Conservation (phyloP, 1,139 yeast genomes). For the Protomyces lactucae-debilis region DNA sequence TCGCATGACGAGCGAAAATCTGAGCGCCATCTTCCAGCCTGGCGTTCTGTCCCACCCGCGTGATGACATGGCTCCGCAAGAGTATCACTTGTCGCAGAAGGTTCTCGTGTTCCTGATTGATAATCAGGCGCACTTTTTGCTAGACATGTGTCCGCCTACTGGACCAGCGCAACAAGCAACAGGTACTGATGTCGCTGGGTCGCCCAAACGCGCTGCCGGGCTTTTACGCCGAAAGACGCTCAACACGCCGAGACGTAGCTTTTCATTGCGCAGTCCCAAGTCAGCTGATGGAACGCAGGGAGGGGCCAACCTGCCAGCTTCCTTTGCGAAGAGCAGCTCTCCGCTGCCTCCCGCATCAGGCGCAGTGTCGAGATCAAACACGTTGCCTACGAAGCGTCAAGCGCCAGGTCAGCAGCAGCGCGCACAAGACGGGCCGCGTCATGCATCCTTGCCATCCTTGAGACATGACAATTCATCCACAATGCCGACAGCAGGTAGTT, state of each 20-base stretch:
- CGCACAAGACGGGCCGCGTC: neutral
- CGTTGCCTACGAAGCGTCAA: slow-evolving; percentile 16
- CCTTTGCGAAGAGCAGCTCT: neutral
- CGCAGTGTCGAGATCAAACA: slow-evolving; percentile 15
- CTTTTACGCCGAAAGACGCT: slow-evolving; percentile 8
- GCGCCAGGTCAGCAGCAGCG: neutral
- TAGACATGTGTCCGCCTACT: slow-evolving; percentile 24
- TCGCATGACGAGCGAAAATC: slow-evolving; percentile 85
- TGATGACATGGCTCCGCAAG: slow-evolving; percentile 88
- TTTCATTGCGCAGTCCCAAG: neutral
- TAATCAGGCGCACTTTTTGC: slow-evolving; percentile 41
- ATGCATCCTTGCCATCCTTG: slow-evolving; percentile 1
- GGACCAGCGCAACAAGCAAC: neutral
- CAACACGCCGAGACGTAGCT: slow-evolving; percentile 4
- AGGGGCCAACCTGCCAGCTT: neutral
- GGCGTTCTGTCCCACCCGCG: slow-evolving; percentile 84
- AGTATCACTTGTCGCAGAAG: slow-evolving; percentile 78
- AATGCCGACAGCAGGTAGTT: neutral
- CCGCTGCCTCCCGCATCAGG: neutral
- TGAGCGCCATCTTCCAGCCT: slow-evolving; percentile 96
- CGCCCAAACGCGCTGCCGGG: neutral
- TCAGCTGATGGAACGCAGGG: neutral
- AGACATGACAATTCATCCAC: neutral
- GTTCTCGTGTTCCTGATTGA: slow-evolving; percentile 87
- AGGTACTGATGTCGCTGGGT: neutral